phyloP scores from a whole-genome alignment of 768 basidiomycete genomes.

The Naganishia antarctica region DNA sequence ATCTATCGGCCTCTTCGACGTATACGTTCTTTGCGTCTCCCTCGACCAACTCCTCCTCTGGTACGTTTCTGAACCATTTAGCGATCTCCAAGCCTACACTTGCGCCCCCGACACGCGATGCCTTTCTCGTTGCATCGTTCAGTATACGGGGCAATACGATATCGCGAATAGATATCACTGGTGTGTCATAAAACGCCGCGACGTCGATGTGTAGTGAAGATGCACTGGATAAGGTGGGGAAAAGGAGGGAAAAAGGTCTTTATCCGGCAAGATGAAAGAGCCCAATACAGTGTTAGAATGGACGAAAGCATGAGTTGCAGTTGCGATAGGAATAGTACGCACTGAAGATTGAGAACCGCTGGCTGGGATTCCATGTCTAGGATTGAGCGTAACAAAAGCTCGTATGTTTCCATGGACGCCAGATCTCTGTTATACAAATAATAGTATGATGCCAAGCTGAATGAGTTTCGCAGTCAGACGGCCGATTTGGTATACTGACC shows the following conservation, averaged over 20 bases:
- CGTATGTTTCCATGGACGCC: slow-evolving; percentile 33
- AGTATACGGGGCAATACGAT: slow-evolving; percentile 38
- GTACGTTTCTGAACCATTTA: slow-evolving; percentile 27
- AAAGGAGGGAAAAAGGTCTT: slow-evolving; percentile 44
- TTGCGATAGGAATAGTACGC: too few species aligned
- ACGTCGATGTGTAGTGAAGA: slow-evolving; percentile 42
- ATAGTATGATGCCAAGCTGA: too few species aligned
- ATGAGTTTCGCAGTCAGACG: not conserved
- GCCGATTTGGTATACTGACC: not conserved
- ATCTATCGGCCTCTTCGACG: slow-evolving; percentile 5
- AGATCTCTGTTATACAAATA: not conserved
- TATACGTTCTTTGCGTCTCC: slow-evolving; percentile 26
- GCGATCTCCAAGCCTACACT: slow-evolving; percentile 20
- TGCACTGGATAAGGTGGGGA: slow-evolving; percentile 37
- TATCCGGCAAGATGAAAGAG: not conserved
- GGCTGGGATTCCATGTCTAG: slow-evolving; percentile 41
- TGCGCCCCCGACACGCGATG: not conserved
- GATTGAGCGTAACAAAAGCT: slow-evolving; percentile 38
- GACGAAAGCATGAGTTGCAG: too few species aligned
- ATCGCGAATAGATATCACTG: slow-evolving; percentile 42
- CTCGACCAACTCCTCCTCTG: not conserved
- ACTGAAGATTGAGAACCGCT: slow-evolving; percentile 43
- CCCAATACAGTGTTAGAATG: too few species aligned
- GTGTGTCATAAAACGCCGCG: slow-evolving; percentile 47
- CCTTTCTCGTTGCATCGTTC: slow-evolving; percentile 23